These are phyloP conservation scores for Alternaria arbusti DNA, from an alignment of 2,329 filamentous ascomycete species.

Conservation along the genomic window DNA sequence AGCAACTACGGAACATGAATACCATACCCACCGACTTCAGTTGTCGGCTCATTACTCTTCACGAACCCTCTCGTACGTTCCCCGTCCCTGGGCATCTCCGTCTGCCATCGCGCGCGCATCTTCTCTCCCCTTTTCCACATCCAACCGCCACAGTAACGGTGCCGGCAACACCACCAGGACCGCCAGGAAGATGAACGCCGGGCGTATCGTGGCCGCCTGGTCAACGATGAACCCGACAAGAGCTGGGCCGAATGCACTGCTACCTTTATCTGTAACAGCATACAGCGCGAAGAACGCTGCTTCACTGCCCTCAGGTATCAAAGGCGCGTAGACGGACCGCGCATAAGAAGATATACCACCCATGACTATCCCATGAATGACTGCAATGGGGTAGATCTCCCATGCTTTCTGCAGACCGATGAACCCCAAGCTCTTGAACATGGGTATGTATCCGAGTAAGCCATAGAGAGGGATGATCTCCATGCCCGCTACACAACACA, in stretches of 20 bases:
- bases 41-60: conserved; percentile 11
- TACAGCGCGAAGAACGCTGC: conserved; percentile 94
- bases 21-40: neutral
- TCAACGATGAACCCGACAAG: conserved; percentile 92
- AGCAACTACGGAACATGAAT: conserved; percentile 9
- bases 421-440: conserved; percentile 74
- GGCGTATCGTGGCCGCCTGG: conserved; percentile 52
- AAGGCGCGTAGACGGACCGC: conserved; percentile 83
- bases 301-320: conserved; percentile 90
- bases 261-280: conserved; percentile 94
- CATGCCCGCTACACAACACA: conserved; percentile 83
- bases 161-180: conserved; percentile 77
- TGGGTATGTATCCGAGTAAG: conserved; percentile 80
- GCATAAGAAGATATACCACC: conserved; percentile 89
- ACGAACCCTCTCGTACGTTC: conserved; percentile 25
- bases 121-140: conserved; percentile 66
- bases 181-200: conserved; percentile 85
- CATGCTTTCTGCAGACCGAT: conserved; percentile 83
- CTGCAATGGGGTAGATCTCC: conserved; percentile 90
- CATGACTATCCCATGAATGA: conserved; percentile 86
- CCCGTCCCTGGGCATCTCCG: conserved; percentile 17
- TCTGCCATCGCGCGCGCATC: conserved; percentile 41
- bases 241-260: conserved; percentile 85
- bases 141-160: conserved; percentile 78
- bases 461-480: conserved; percentile 91